phyloP scores from a whole-genome alignment of 805 yeast genomes.

The Vanderwaltozyma polyspora region DNA sequence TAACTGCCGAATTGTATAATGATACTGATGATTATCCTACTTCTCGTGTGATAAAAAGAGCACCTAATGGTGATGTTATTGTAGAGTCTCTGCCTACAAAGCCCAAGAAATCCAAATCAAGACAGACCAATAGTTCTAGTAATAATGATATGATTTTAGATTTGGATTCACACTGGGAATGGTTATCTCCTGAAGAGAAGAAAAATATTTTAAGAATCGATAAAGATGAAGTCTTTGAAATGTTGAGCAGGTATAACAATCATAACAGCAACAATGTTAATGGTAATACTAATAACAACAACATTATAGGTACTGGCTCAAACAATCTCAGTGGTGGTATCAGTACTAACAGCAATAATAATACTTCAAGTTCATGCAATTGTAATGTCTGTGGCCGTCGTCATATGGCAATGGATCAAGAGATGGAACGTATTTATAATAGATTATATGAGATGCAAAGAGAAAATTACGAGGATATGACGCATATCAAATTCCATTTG shows the following conservation, averaged over 20 bases:
- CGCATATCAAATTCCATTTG: conserved; percentile 25
- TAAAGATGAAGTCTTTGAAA: conserved; percentile 54
- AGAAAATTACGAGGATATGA: conserved; percentile 23
- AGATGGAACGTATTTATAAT: conserved; percentile 62
- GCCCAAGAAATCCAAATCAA: neutral
- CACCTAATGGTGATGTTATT: conserved; percentile 65
- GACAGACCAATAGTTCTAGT: conserved; percentile 5
- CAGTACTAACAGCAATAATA: neutral
- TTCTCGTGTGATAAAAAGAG: conserved; percentile 59
- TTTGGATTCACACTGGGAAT: conserved; percentile 46
- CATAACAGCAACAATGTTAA: conserved; percentile 2
- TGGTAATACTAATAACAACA: neutral
- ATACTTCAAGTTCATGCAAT: conserved; percentile 35
- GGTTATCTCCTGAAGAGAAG: conserved; percentile 49
- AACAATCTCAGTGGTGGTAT: too few relatives aligned
- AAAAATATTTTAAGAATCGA: conserved; percentile 52
- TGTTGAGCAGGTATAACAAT: conserved; percentile 50
- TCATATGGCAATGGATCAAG: conserved; percentile 59
- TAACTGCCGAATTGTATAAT: conserved; percentile 38
- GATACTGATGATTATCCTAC: conserved; percentile 58
- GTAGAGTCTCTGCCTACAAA: conserved; percentile 35
- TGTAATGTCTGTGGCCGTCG: conserved; percentile 74
- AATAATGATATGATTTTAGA: conserved; percentile 13
- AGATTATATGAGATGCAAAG: conserved; percentile 47
- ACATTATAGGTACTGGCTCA: too few relatives aligned